A percentile compares a stretch with the other conserved stretches of the same genome.
These are phyloP conservation scores for Chondrostereum purpureum DNA, from an alignment of 1,284 basidiomycete genomes.

Conservation along the genomic window DNA sequence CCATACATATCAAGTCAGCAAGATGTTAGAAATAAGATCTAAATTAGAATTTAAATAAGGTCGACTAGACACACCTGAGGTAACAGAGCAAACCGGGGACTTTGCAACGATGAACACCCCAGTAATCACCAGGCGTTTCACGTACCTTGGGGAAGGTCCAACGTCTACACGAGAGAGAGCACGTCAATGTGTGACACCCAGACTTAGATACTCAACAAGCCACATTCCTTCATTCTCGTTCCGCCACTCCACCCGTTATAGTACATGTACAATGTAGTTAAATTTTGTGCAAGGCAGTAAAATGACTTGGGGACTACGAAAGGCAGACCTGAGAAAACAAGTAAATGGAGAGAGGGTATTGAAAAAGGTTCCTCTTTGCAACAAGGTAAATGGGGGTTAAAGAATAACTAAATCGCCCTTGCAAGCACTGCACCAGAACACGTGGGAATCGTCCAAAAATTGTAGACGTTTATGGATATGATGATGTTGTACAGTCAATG, in stretches of 20 bases:
- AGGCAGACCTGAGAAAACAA: not conserved
- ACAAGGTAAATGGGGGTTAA: slow-evolving; percentile 1
- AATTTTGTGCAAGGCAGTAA: not conserved
- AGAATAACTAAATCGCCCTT: slow-evolving; percentile 72
- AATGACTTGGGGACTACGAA: not conserved
- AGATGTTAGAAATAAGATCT: too few species aligned
- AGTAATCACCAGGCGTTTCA: too few species aligned
- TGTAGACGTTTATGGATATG: slow-evolving; percentile 44
- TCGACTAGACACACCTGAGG: too few species aligned
- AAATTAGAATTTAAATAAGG: too few species aligned
- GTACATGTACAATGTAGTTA: not conserved
- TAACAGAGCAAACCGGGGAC: too few species aligned
- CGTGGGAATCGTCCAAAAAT: slow-evolving; percentile 76
- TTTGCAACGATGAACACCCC: too few species aligned
- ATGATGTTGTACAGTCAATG: slow-evolving; percentile 16
- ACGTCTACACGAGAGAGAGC: too few species aligned
- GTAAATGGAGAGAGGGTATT: not conserved
- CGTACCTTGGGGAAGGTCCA: too few species aligned
- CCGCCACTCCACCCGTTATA: not conserved
- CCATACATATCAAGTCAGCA: too few species aligned
- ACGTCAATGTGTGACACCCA: too few species aligned
- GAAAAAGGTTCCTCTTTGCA: too few species aligned
- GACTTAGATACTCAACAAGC: not conserved
- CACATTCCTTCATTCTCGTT: not conserved
- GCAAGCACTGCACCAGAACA: slow-evolving; percentile 82